These are phyloP conservation scores for Cruciata laevipes DNA, from an alignment of 257 asterid genomes.

Conservation along the genomic window DNA sequence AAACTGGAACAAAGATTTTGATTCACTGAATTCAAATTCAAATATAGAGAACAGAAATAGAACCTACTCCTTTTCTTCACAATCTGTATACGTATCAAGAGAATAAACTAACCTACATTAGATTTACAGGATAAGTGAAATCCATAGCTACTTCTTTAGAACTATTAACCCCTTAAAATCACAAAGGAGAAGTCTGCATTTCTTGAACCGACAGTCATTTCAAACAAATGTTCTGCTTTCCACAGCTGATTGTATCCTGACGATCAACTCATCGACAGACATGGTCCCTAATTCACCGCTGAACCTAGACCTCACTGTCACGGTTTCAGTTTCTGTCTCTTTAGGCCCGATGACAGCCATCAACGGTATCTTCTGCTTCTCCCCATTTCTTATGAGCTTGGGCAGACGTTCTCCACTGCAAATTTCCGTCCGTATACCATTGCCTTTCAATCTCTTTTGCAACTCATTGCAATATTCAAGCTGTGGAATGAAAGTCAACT, in stretches of 20 bases:
- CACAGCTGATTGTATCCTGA: constrained; percentile 45
- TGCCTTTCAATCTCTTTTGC: constrained; percentile 43
- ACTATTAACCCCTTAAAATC: not conserved
- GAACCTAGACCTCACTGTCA: constrained; percentile 76
- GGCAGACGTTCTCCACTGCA: constrained; percentile 80
- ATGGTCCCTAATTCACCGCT: constrained; percentile 82
- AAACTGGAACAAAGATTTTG: no score
- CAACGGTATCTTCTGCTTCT: constrained; percentile 79
- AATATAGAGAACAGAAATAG: no score
- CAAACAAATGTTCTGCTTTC: constrained; percentile 47
- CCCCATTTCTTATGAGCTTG: constrained; percentile 79
- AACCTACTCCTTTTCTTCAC: no score
- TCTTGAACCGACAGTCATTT: not conserved
- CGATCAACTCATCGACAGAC: constrained; percentile 58
- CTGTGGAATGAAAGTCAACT: constrained; percentile 29
- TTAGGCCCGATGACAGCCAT: constrained; percentile 91
- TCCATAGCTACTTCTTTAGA: not conserved
- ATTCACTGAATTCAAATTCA: no score
- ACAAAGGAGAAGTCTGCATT: not conserved
- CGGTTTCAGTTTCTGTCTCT: constrained; percentile 61
- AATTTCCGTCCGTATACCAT: constrained; percentile 67
- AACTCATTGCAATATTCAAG: constrained; percentile 68
- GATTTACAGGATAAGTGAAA: not conserved
- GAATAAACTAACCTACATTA: not conserved
- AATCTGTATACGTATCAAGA: no score